Evolutionary conservation across 148 eudicot genomes (phyloP).

Genomic region (Camellia lanceoleosa): DNA sequence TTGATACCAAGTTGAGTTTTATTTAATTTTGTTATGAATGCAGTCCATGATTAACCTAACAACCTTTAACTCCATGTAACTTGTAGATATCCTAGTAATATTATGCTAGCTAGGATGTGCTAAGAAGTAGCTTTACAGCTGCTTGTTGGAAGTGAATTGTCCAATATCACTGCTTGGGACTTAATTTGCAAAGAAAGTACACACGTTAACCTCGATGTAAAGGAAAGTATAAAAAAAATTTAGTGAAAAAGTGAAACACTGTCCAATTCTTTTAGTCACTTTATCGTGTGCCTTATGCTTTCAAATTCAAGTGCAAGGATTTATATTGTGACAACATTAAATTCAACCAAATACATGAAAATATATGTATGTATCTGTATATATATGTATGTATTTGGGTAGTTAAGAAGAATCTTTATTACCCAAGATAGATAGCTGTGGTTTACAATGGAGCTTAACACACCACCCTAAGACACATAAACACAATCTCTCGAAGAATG

Average conservation of each 20-base stretch:
- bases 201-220: too few relatives aligned
- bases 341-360: background rate
- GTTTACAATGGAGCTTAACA: background rate
- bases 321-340: background rate
- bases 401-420: background rate
- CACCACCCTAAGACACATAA: background rate
- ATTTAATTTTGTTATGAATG: background rate
- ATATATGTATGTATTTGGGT: background rate
- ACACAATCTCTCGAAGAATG: too few relatives aligned
- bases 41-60: background rate
- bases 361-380: background rate
- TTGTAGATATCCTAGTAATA: background rate
- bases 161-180: background rate
- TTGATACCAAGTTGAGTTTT: background rate
- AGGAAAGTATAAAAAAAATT: background rate
- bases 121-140: background rate
- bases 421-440: background rate
- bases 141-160: background rate
- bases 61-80: background rate
- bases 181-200: background rate
- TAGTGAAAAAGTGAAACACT: background rate
- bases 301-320: too few relatives aligned
- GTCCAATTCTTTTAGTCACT: background rate
- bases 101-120: background rate
- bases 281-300: background rate